Conservation (phyloP, 257 asterid genomes). For the Solanum verrucosum region DNA sequence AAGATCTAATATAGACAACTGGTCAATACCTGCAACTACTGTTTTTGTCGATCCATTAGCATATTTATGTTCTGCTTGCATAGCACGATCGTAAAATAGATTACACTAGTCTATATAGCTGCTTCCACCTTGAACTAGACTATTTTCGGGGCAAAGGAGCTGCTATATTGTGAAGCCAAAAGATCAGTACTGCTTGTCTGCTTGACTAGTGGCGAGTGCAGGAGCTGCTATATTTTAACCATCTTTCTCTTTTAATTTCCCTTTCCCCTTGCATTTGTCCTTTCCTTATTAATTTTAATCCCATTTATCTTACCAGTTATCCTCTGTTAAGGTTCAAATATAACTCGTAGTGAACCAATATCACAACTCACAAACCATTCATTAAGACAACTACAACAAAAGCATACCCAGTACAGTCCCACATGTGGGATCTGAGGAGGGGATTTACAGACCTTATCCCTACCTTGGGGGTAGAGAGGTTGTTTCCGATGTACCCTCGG, state of each 20-base stretch:
- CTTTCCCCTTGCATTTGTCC: neutral
- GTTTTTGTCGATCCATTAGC: neutral
- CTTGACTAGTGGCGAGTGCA: neutral
- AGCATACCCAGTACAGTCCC: neutral
- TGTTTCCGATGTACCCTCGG: neutral
- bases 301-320: neutral
- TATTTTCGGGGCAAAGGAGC: neutral
- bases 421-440: neutral
- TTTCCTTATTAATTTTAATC: neutral
- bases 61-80: neutral
- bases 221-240: neutral
- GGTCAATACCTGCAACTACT: neutral
- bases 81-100: neutral
- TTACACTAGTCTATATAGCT: neutral
- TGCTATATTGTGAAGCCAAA: neutral
- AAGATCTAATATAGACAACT: neutral
- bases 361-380: neutral
- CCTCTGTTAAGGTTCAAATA: neutral
- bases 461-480: neutral
- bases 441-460: neutral
- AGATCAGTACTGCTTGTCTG: neutral
- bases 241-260: neutral
- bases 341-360: neutral
- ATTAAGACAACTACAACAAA: neutral
- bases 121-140: neutral